phyloP scores from a whole-genome alignment of 306 rosid genomes.

The Prunus fruticosa region DNA sequence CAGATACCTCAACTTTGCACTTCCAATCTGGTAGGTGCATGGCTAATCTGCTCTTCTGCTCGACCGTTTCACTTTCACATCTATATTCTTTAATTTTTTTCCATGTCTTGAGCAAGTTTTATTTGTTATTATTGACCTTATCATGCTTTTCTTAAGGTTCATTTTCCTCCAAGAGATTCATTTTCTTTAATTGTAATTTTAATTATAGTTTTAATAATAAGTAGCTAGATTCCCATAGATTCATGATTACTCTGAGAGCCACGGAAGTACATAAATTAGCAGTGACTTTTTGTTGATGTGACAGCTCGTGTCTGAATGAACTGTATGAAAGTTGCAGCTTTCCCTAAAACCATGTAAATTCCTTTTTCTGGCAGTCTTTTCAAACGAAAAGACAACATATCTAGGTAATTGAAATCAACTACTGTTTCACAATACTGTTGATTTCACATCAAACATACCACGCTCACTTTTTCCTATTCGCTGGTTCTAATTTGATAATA shows the following conservation, averaged over 20 bases:
- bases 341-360: conserved; percentile 47
- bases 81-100: neutral
- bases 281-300: conserved; percentile 51
- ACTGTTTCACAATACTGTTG: neutral
- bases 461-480: too few relatives aligned
- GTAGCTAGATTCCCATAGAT: neutral
- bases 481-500: too few relatives aligned
- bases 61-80: neutral
- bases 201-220: neutral
- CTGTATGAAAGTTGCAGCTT: conserved; percentile 42
- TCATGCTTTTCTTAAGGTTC: neutral
- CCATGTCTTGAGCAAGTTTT: neutral
- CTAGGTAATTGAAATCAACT: neutral
- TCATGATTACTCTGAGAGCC: conserved; percentile 23
- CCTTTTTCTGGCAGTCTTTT: conserved; percentile 44
- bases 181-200: neutral
- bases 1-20: conserved; percentile 39
- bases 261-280: conserved; percentile 23
- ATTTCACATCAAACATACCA: neutral
- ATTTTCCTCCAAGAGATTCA: too few relatives aligned
- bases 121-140: too few relatives aligned
- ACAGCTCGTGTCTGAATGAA: conserved; percentile 34
- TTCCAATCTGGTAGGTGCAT: conserved; percentile 64
- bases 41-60: neutral
- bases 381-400: neutral